A percentile compares a stretch with the other conserved stretches of the same genome.
phyloP scores from a whole-genome alignment of 2,329 filamentous ascomycete species.

The Alternaria conjuncta region DNA sequence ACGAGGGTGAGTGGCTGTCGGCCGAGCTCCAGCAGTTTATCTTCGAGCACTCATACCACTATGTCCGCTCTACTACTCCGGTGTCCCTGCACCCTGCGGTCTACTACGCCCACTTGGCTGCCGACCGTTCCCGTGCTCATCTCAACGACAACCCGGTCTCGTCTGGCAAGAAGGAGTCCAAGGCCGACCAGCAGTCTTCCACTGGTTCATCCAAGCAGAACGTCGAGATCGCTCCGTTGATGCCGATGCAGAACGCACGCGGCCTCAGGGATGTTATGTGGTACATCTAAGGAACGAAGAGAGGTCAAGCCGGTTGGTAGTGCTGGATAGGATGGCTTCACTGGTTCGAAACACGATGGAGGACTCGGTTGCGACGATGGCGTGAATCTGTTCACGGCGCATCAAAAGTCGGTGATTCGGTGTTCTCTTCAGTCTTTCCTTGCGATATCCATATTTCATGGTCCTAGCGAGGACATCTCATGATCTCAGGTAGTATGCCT shows the following conservation, averaged over 20 bases:
- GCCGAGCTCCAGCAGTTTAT: slow-evolving; percentile 84
- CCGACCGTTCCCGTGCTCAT: slow-evolving; percentile 79
- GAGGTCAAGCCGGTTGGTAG: not conserved
- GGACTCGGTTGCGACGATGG: slow-evolving; percentile 1
- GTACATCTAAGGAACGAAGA: slow-evolving; percentile 52
- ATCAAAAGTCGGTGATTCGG: slow-evolving; percentile 5
- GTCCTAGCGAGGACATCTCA: not conserved
- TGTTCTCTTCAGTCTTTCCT: not conserved
- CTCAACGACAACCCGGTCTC: slow-evolving; percentile 58
- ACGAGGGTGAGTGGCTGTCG: slow-evolving; percentile 73
- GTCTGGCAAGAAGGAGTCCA: slow-evolving; percentile 48
- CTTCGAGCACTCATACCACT: slow-evolving; percentile 95
- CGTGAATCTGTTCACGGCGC: not conserved
- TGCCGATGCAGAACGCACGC: slow-evolving; percentile 49
- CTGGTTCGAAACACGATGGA: not conserved
- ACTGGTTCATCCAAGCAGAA: slow-evolving; percentile 39
- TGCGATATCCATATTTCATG: not conserved
- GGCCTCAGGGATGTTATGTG: slow-evolving; percentile 55
- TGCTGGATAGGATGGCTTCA: not conserved
- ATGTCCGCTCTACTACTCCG: slow-evolving; percentile 87
- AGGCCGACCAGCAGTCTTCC: slow-evolving; percentile 34
- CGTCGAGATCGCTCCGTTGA: slow-evolving; percentile 48
- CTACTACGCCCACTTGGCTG: slow-evolving; percentile 94
- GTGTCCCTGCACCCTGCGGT: slow-evolving; percentile 88
- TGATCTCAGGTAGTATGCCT: not conserved